phyloP scores from a whole-genome alignment of 139 green algal genomes.

The Chlorokybus atmophyticus region DNA sequence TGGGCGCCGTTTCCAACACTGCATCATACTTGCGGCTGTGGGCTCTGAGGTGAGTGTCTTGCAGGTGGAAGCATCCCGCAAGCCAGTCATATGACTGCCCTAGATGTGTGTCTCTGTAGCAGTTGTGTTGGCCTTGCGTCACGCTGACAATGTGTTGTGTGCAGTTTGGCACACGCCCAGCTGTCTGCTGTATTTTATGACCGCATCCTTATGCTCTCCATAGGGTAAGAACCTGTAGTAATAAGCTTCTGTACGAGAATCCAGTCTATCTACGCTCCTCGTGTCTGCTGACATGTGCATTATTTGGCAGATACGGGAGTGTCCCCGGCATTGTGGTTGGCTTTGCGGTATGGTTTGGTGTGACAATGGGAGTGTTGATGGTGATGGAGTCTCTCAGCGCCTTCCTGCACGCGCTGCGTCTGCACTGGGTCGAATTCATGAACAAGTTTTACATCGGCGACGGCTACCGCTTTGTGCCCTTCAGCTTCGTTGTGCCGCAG shows the following conservation, averaged over 20 bases:
- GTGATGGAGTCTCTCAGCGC: slow-evolving; percentile 93
- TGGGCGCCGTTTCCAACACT: slow-evolving; percentile 96
- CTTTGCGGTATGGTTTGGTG: slow-evolving; percentile 78
- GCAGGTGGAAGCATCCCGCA: no score
- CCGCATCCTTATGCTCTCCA: slow-evolving; percentile 66
- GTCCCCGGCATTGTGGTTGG: slow-evolving; percentile 35
- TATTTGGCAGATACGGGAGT: slow-evolving; percentile 20
- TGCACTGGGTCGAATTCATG: slow-evolving; percentile 80
- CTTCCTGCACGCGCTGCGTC: slow-evolving; percentile 92
- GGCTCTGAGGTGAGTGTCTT: slow-evolving; percentile 50
- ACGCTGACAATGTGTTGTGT: no score
- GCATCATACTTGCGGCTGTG: slow-evolving; percentile 96
- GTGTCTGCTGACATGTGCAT: background rate
- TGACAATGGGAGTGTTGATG: slow-evolving; percentile 93
- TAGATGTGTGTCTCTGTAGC: no score
- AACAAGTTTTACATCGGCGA: slow-evolving; percentile 69
- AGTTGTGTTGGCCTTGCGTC: no score
- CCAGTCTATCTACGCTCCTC: background rate
- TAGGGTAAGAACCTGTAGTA: no score
- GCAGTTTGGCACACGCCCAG: slow-evolving; percentile 82
- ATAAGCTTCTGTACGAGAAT: no score
- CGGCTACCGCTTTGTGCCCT: slow-evolving; percentile 79
- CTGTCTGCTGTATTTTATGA: slow-evolving; percentile 79
- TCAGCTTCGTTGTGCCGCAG: no score
- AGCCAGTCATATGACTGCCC: no score